Evolutionary conservation across 345 rosid species (phyloP).

Genomic region (Schrenkiella parvula): DNA sequence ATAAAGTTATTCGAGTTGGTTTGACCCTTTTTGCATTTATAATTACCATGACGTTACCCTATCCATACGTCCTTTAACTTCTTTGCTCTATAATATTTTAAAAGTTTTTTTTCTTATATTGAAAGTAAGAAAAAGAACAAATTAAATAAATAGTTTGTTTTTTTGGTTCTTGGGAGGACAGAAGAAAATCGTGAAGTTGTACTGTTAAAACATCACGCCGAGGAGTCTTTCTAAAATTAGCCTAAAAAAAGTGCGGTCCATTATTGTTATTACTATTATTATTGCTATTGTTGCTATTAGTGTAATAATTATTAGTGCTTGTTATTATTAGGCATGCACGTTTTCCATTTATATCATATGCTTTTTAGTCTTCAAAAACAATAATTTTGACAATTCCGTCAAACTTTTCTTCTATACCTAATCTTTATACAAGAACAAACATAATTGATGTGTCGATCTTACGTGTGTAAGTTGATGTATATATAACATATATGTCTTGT

Average conservation of each 20-base stretch:
- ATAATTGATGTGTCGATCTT: slow-evolving; percentile 15
- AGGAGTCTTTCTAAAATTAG: slow-evolving; percentile 7
- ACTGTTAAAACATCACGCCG: slow-evolving; percentile 26
- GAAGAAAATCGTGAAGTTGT: neutral
- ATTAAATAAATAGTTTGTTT: neutral
- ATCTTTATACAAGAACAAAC: neutral
- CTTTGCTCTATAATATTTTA: too few species aligned
- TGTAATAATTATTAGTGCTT: slow-evolving; percentile 13
- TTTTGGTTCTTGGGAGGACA: neutral
- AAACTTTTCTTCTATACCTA: slow-evolving; percentile 27
- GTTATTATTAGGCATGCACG: slow-evolving; percentile 21
- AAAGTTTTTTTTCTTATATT: too few species aligned
- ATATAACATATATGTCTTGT: neutral
- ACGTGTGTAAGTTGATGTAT: slow-evolving; percentile 6
- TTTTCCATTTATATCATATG: slow-evolving; percentile 24
- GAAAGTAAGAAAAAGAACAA: neutral
- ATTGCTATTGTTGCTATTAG: neutral
- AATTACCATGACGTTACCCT: neutral
- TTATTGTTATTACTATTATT: neutral
- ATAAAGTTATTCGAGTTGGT: slow-evolving; percentile 10
- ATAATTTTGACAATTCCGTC: slow-evolving; percentile 19
- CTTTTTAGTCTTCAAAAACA: slow-evolving; percentile 11
- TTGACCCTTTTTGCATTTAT: slow-evolving; percentile 10
- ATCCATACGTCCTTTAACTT: neutral
- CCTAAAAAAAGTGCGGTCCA: slow-evolving; percentile 14